Evolutionary conservation across 2,329 filamentous ascomycete species (phyloP), one percentile per base, ranked within the genome.

Genomic region (Exophiala sp.): DNA sequence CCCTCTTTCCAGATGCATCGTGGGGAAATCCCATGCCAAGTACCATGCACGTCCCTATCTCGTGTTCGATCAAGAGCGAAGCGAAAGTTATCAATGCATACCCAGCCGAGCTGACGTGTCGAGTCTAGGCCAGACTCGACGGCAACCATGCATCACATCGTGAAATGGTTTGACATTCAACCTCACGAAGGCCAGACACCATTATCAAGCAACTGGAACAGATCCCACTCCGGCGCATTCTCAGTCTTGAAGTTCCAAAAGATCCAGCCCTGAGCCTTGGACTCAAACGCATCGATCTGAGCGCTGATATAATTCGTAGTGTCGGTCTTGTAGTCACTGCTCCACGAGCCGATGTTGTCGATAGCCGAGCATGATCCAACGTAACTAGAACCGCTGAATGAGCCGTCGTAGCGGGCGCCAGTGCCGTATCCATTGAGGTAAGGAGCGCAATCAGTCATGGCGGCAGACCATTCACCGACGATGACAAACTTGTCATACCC

Each of bases 391-490:
- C 71, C 75, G 24, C 47, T 38, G 52, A 54, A 60, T 24, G 45
- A 40, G 52, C 49, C 76, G 41, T 76, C 72, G 55, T 81, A 84
- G 34, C 85, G 76, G 7, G 83, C 76, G 10, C 83, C 84, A 40
- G 80, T 69, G 2, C 78, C 78, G 53, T 78, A 79, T 38, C 85
- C 83, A 58, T 82, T 82, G 44, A 76, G 65, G 52, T 72, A 77
- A 45, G 72, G 75, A 7, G 79, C 76, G 60, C 79, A 82, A 58
- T 80, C 77, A 2, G 85, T 87, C 76, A 86, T 79, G 11, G 84
- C 85, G 18, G 77, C 84, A 1, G 80, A 82, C 84, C 85, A 88
- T 66, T 88, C 85, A 39, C 85, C 85, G 4, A 86, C 78, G 50
- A 87, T 72, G n/a, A 80, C 78, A 77, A 81, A 85, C 67, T 87